phyloP scores from a whole-genome alignment of 441 rosid genomes.

The Aquilaria agallochum region DNA sequence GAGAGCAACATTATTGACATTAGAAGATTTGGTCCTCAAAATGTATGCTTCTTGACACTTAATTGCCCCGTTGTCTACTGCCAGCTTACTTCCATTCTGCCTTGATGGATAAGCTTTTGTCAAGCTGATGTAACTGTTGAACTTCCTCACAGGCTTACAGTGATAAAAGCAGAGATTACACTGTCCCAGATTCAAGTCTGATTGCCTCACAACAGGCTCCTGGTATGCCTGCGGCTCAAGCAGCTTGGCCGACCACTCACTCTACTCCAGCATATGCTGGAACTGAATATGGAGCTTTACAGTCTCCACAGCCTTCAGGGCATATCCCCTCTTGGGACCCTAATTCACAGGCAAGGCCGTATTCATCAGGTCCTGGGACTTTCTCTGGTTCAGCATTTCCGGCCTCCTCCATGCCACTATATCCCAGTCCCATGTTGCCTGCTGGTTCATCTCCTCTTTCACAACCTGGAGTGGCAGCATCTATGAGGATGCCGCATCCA shows the following conservation, averaged over 20 bases:
- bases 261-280: conserved; percentile 38
- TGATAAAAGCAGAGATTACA: conserved; percentile 95
- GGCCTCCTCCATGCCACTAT: conserved; percentile 27
- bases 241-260: conserved; percentile 66
- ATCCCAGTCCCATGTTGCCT: conserved; percentile 32
- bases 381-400: conserved; percentile 37
- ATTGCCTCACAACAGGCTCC: conserved; percentile 47
- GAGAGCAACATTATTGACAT: conserved; percentile 30
- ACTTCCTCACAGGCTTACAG: conserved; percentile 60
- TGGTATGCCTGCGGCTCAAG: conserved; percentile 37
- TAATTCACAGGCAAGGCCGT: conserved; percentile 31
- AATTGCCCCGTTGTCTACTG: conserved; percentile 12
- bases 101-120: not conserved
- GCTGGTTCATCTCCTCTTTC: conserved; percentile 40
- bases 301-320: conserved; percentile 31
- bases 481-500: conserved; percentile 15
- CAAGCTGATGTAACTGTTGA: conserved; percentile 8
- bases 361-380: conserved; percentile 33
- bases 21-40: conserved; percentile 34
- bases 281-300: conserved; percentile 33
- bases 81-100: conserved; percentile 3
- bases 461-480: conserved; percentile 28
- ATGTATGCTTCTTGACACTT: conserved; percentile 53
- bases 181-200: conserved; percentile 63
- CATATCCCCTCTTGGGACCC: conserved; percentile 50